Evolutionary conservation across 768 basidiomycete genomes (phyloP), one percentile per base, ranked within the genome.

Genomic region (Mycena pura): DNA sequence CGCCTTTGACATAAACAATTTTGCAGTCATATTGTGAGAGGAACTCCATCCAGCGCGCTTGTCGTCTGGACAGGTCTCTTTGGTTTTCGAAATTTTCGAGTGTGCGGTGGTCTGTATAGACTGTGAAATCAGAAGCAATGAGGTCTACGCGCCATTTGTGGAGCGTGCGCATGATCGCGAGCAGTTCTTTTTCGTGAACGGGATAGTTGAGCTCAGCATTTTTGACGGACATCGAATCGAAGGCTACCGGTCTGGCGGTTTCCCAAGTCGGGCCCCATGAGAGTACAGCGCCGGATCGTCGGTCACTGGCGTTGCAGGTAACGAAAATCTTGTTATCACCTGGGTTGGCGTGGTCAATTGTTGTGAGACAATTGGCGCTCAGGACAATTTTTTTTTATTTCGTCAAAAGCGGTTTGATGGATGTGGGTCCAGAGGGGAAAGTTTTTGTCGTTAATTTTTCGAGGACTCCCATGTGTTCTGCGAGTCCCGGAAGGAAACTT

Each of bases 21-120:
- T n/a, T n/a, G n/a, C n/a, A n/a, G n/a, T n/a, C n/a, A n/a, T n/a
- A n/a, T n/a, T n/a, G n/a, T n/a, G n/a, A n/a, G n/a, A n/a, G n/a
- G n/a, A n/a, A 69, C 63, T 75, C 62, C 31, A 61, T 47, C 78
- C 78, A 78, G 0, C 68, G 51, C 0, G 64, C 62, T 32, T 77
- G 77, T 0, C 63, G 53, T 0, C 65, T 54, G 0, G 70, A 75
- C 0, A 78, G 58, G 19, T 73, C 64, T 5, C 47, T 44, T 46
- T 78, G 76, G 0, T 59, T 58, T 2, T 60, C 8, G 36, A 78
- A 72, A 19, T 69, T 58, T 48, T 77, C 72, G 3, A 76, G 62
- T 0, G 76, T 73, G 1, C 69, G 59, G 49, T 78, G 78, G 59
- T 77, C 76, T 1, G 76, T 77, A 45, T 48, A 73, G 13, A 78